Conservation (phyloP, 495 filamentous ascomycete genomes). For the Halenospora varia region DNA sequence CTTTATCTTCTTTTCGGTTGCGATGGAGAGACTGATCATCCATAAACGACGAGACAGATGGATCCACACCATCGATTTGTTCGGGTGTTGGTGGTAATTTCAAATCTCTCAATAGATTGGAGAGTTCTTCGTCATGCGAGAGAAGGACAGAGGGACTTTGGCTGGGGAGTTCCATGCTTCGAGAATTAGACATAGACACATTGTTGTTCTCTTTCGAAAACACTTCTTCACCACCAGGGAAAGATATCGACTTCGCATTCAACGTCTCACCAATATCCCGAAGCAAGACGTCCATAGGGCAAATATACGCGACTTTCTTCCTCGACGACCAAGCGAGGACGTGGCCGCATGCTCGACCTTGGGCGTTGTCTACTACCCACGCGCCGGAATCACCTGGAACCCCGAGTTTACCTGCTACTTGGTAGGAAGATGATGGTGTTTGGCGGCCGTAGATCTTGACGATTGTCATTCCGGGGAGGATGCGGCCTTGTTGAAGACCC, state of each 20-base stretch:
- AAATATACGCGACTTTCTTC: slow-evolving; percentile 78
- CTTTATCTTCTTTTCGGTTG: not conserved
- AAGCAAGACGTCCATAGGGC: slow-evolving; percentile 88
- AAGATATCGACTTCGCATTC: slow-evolving; percentile 34
- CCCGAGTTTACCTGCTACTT: slow-evolving; percentile 63
- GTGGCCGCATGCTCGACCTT: slow-evolving; percentile 81
- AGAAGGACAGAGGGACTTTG: not conserved
- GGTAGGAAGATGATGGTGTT: slow-evolving; percentile 78
- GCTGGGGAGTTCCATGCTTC: not conserved
- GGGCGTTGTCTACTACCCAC: slow-evolving; percentile 81
- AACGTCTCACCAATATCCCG: slow-evolving; percentile 79
- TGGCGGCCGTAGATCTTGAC: slow-evolving; percentile 79
- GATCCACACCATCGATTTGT: slow-evolving; percentile 3
- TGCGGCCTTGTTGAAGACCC: slow-evolving; percentile 72
- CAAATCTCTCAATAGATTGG: slow-evolving; percentile 6
- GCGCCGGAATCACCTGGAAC: slow-evolving; percentile 89
- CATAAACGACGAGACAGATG: not conserved
- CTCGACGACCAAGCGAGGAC: slow-evolving; percentile 80
- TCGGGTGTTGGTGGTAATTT: slow-evolving; percentile 14
- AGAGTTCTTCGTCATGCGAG: slow-evolving; percentile 10
- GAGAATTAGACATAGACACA: not conserved
- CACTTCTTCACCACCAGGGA: slow-evolving; percentile 20
- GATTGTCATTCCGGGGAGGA: slow-evolving; percentile 68
- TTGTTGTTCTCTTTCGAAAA: not conserved
- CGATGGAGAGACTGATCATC: not conserved